Evolutionary conservation across 1,284 basidiomycete species (phyloP), one percentile per base, ranked within the genome.

Genomic region (Austroboletus olivaceoglutinosus): DNA sequence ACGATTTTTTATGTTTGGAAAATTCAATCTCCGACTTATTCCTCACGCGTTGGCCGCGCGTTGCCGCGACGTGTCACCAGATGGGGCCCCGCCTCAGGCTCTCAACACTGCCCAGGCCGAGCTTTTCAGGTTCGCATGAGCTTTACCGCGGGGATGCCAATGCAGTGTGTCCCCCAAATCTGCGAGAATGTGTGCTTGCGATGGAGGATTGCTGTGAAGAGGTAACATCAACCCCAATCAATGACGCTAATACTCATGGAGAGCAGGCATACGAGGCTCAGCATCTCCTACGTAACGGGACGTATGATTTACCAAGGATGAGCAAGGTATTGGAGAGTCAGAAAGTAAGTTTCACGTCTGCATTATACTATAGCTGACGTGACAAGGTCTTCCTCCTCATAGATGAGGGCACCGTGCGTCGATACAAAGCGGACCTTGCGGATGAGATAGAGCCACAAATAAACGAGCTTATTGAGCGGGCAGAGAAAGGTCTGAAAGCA

Each of bases 371-470:
- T n/a, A 12, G 16, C 52, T 51, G 29, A 59, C 30, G 16, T 16
- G 11, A 22, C 38, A 55, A 90, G 87, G 80, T 88, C 0, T 90
- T 86, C 60, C 68, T 86, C 9, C 76, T 90, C 21, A 74, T 88
- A 3, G 81, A 85, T 54, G 87, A 89, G 64, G 75, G 72, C 13
- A 88, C 82, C 0, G 77, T 89, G 21, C 76, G 77, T 47, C 76
- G 72, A 67, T 89, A 89, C 70, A 86, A 89, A 58, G 70, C 82
- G 2, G 84, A 85, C 50, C 73, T 90, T 19, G 80, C 79, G 2
- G 86, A 88, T 47, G 87, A 89, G 65, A 80, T 90, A 12, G 87
- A 90, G 54, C 88, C 88, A n/a, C 80, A 85, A 29, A 83, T 90
- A 23, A 80, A 75, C 44, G 86, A 89, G 56, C 77, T 90, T 19